These are phyloP conservation scores for Fraxinus baroniana DNA, from an alignment of 305 asterid species.

Conservation along the genomic window DNA sequence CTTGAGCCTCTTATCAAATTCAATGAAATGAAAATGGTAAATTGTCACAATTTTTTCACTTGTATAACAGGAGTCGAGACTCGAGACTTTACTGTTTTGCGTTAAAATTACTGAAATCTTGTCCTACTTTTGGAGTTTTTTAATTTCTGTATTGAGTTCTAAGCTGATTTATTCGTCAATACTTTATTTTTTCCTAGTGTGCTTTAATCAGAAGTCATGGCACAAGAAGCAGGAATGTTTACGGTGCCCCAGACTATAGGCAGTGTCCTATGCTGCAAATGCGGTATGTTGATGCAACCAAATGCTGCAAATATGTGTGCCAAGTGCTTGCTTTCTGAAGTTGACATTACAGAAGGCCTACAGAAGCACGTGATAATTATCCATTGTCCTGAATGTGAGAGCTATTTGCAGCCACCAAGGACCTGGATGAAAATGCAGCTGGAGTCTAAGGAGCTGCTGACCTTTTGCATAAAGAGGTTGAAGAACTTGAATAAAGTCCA, in stretches of 20 bases:
- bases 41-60: not conserved
- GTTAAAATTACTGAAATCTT: not conserved
- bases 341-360: slow-evolving; percentile 59
- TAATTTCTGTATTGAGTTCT: not conserved
- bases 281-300: slow-evolving; percentile 58
- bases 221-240: slow-evolving; percentile 49
- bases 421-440: slow-evolving; percentile 61
- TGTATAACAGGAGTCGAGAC: not conserved
- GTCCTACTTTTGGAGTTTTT: not conserved
- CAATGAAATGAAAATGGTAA: not conserved
- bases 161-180: not conserved
- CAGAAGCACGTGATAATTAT: slow-evolving; percentile 45
- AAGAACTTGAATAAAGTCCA: slow-evolving; percentile 51
- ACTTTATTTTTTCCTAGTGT: not conserved
- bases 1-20: not conserved
- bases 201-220: slow-evolving; percentile 25
- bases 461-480: slow-evolving; percentile 55
- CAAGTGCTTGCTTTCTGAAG: slow-evolving; percentile 47
- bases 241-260: slow-evolving; percentile 45
- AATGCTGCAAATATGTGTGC: slow-evolving; percentile 64
- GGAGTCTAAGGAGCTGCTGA: slow-evolving; percentile 54
- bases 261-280: slow-evolving; percentile 55
- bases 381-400: slow-evolving; percentile 56
- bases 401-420: slow-evolving; percentile 54
- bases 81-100: not conserved